Percentiles rank a stretch among this genome's conserved stretches.
These are phyloP conservation scores for Pyrus betulifolia DNA, from an alignment of 306 rosid genomes.

Conservation along the genomic window DNA sequence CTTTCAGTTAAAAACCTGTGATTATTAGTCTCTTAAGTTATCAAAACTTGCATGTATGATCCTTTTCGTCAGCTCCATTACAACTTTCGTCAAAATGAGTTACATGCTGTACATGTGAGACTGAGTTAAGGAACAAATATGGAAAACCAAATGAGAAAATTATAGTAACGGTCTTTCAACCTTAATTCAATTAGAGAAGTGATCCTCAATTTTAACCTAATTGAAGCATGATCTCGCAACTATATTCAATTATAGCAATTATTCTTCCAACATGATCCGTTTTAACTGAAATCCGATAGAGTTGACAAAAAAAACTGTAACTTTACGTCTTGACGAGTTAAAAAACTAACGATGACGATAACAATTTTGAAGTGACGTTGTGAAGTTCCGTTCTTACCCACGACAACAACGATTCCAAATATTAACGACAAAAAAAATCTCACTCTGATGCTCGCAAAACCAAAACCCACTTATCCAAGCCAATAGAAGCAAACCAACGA, in stretches of 20 bases:
- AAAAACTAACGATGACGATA: too few species aligned
- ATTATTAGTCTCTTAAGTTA: too few species aligned
- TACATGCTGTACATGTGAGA: accelerated
- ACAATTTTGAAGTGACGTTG: too few species aligned
- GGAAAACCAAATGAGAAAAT: too few species aligned
- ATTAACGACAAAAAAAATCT: neutral
- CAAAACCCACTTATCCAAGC: neutral
- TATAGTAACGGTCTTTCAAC: accelerated
- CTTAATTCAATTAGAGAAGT: too few species aligned
- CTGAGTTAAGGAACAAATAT: too few species aligned
- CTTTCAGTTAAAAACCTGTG: accelerated
- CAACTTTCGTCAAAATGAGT: too few species aligned
- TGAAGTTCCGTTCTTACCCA: neutral
- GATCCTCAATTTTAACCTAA: too few species aligned
- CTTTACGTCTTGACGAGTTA: too few species aligned
- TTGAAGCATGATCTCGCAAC: accelerated
- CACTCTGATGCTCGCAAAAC: neutral
- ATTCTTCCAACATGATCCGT: accelerated
- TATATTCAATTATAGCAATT: accelerated
- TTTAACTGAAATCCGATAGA: accelerated
- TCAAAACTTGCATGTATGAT: too few species aligned
- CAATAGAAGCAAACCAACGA: neutral
- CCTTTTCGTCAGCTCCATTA: too few species aligned
- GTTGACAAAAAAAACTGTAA: too few species aligned
- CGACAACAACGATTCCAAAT: neutral